phyloP scores from a whole-genome alignment of 768 basidiomycete genomes.

The Boletus sp. region DNA sequence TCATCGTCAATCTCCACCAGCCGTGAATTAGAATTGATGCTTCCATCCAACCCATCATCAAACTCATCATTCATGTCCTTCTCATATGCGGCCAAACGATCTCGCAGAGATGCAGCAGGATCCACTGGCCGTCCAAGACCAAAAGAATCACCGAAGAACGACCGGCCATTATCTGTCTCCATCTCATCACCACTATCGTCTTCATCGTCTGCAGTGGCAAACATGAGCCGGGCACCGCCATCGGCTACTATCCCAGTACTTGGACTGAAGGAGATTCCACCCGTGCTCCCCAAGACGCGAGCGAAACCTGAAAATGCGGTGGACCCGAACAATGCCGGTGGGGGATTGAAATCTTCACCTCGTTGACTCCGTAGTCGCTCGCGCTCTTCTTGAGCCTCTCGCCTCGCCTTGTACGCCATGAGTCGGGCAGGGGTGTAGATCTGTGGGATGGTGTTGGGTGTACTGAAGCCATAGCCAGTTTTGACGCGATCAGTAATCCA shows the following conservation, averaged over 20 bases:
- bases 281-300: constrained; percentile 50
- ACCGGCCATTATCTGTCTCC: constrained; percentile 32
- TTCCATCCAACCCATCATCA: constrained; percentile 25
- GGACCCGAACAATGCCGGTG: constrained; percentile 32
- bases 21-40: constrained; percentile 17
- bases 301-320: constrained; percentile 47
- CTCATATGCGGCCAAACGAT: constrained; percentile 62
- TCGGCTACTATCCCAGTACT: constrained; percentile 50
- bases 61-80: constrained; percentile 40
- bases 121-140: constrained; percentile 46
- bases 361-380: constrained; percentile 39
- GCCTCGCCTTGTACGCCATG: constrained; percentile 57
- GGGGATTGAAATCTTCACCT: constrained; percentile 29
- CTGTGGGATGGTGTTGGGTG: constrained; percentile 72
- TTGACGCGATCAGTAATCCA: constrained; percentile 87
- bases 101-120: constrained; percentile 54
- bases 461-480: constrained; percentile 68
- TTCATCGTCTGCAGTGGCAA: constrained; percentile 56
- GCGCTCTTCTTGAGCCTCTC: constrained; percentile 53
- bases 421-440: constrained; percentile 68
- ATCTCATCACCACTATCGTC: constrained; percentile 56
- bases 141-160: constrained; percentile 50
- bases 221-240: constrained; percentile 50
- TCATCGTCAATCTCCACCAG: constrained; percentile 36
- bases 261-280: constrained; percentile 66